Conservation (phyloP, 2,329 filamentous ascomycete genomes). For the Ciborinia camelliae region DNA sequence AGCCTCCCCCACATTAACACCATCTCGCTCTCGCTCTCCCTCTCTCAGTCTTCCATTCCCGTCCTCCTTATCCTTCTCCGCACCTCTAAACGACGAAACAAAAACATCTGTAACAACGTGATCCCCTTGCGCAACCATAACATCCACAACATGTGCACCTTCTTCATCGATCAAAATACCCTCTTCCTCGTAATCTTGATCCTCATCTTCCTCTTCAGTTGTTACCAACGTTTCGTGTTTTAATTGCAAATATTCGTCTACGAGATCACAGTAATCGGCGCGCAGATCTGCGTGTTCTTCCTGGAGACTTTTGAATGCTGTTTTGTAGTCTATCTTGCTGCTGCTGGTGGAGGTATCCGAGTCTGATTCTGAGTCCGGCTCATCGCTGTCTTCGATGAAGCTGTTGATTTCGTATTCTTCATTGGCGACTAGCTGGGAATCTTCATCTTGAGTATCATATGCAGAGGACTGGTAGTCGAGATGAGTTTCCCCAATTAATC, state of each 20-base stretch:
- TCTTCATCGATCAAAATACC: not conserved
- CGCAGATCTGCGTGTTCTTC: not conserved
- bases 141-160: not conserved
- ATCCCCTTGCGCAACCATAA: not conserved
- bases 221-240: not conserved
- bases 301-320: not conserved
- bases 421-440: conserved; percentile 3
- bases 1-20: not conserved
- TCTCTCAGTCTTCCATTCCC: not conserved
- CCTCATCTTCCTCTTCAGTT: not conserved
- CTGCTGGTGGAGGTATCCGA: not conserved
- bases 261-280: not conserved
- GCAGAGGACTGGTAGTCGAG: conserved; percentile 33
- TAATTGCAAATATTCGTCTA: not conserved
- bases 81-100: not conserved
- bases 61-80: not conserved
- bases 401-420: conserved; percentile 33
- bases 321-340: not conserved
- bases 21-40: not conserved
- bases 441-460: conserved; percentile 34
- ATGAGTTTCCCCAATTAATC: conserved; percentile 21
- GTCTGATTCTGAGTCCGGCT: conserved; percentile 18
- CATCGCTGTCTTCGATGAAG: conserved; percentile 30
- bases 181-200: not conserved
- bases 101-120: not conserved